These are phyloP conservation scores for Fraxinus americana DNA, from an alignment of 257 asterid species.

Conservation along the genomic window DNA sequence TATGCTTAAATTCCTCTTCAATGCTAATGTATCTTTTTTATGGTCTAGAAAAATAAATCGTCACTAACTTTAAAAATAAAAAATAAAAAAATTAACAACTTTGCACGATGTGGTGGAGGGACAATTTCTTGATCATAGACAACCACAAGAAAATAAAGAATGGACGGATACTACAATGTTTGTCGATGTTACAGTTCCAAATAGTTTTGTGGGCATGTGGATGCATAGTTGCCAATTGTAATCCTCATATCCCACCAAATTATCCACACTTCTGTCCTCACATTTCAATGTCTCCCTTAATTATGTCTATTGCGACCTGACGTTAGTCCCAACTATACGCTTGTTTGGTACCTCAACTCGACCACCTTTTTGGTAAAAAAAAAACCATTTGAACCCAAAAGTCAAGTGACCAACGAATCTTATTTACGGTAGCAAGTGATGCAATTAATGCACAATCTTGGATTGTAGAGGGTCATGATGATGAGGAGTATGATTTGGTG, in stretches of 20 bases:
- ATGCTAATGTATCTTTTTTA: too few relatives aligned
- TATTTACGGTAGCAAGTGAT: too few relatives aligned
- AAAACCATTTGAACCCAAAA: too few relatives aligned
- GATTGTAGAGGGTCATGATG: too few relatives aligned
- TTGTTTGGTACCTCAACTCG: neutral
- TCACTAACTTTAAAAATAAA: neutral
- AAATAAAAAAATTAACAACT: neutral
- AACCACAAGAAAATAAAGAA: constrained; percentile 18
- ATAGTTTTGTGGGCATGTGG: constrained; percentile 19
- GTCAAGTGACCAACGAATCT: too few relatives aligned
- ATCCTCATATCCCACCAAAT: neutral
- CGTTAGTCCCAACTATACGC: neutral
- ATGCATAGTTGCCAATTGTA: constrained; percentile 26
- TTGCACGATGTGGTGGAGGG: neutral
- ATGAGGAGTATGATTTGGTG: too few relatives aligned
- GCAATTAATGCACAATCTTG: too few relatives aligned
- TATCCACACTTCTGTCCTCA: neutral
- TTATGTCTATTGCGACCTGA: neutral
- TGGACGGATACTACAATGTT: constrained; percentile 35
- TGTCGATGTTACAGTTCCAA: constrained; percentile 30
- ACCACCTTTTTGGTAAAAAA: neutral
- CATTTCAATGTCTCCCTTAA: neutral
- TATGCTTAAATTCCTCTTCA: too few relatives aligned
- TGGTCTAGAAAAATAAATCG: neutral
- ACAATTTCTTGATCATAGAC: neutral